Evolutionary conservation across 352 stramenopile genomes (phyloP), one percentile per base, ranked within the genome.

Genomic region (Globisporangium paroecandrum): DNA sequence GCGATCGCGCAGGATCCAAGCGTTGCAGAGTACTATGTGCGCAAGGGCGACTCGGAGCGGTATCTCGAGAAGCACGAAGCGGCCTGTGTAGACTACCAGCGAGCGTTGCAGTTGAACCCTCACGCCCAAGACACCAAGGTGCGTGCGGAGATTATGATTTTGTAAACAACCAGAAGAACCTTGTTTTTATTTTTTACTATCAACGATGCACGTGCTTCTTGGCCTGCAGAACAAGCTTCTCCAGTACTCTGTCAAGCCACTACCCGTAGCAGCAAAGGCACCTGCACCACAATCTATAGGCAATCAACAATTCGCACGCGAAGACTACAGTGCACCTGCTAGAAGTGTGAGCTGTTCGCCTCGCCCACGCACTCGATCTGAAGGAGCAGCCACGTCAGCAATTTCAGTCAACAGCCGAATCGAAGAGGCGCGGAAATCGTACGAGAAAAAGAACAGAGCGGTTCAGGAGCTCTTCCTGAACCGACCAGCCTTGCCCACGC

Each of bases 61-160:
- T 94, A 87, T 69, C 79, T 91, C 38, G 85, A 92, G 36, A 85
- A 83, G 46, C 80, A 90, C 68, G 66, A 87, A 51, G 74, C 76
- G 13, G 82, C 82, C 32, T 85, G 74, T 41, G 53, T 68, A 20
- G 75, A 87, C 64, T 92, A 92, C 59, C 63, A 80, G 22, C 56
- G 76, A 36, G 82, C 82, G 0, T 65, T 89, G 55, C 64, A 66
- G 62, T 64, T 95, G 36, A 82, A 84, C 13, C 80, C 88, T 1
- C 68, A 71, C n/a, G 86, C 93, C 65, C 64, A 69, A 18, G 82
- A 92, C 62, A 90, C 78, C 38, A 77, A 75, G 46, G 77, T 86
- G 69, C 24, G 65, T 67, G 29, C n/a, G 62, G 20, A 6, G 47
- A 46, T 25, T 49, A 18, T 22, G 10, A 20, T 56, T 18, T 32